Base-by-base conservation (phyloP, 805 yeast species). In the Ogataea thermomethanolica region DNA sequence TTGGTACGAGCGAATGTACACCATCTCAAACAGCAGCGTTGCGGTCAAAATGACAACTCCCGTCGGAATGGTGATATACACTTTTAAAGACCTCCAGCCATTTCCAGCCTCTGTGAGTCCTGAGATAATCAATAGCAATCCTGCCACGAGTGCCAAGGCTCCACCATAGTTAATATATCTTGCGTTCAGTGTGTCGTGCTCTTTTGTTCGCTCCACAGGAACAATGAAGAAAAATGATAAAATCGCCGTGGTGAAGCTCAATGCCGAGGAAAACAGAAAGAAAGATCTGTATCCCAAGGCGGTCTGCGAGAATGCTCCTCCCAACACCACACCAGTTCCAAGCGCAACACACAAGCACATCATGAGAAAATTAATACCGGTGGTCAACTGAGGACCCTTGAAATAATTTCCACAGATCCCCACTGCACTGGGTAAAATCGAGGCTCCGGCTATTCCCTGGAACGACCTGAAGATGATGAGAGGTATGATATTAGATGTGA, bases 21-120 rank as follows among this genome's bases (percentile, higher is more conserved):
- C 22, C 10, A 47, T 43, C 49, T 71, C 76, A 52, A 56, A 65
- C 4, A 56, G 14, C 21, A 62, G 47, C 28, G 54, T 59, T 5
- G 36, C 23, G 5, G 56, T 12, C 3, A 67, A 34, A n/a, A 64
- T 36, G 3, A 66, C 15, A 9, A 64, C 35, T 1, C 76, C 76
- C 38, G 72, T 44, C 2, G 65, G 54, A 0, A 73, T 43, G 0
- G 76, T 64, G 21, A 68, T 70, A 42, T 70, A 70, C 1, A 69
- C 66, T 13, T 58, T 54, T 1, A 76, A 69, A 1, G 58, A 41
- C 4, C 55, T 53, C 76, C 77, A 73, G 1, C 54, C 52, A 6
- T 59, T 61, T 17, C 75, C 75, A 12, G 73, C 74, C 47, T 70
- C 70, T 0, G 72, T 70, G 32, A 73, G 54, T 0, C 74, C 78